Evolutionary conservation across 164 flowering plant species (phyloP).

Genomic region (Malania oleifera): DNA sequence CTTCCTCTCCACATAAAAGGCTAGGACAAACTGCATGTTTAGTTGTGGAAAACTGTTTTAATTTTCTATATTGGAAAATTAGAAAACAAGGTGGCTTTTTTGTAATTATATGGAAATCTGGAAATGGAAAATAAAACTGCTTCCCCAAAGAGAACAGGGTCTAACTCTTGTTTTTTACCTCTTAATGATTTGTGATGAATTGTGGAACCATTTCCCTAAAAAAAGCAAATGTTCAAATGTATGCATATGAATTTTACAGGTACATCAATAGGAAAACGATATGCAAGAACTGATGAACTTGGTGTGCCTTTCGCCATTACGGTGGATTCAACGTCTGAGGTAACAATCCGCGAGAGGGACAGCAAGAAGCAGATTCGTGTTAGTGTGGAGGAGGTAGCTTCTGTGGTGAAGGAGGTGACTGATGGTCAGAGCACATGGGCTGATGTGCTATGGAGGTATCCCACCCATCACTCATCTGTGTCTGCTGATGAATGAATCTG

Average conservation of each 20-base stretch:
- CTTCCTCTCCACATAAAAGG: too few relatives aligned
- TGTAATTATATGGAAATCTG: too few relatives aligned
- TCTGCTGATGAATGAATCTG: constrained; percentile 31
- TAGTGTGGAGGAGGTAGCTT: constrained; percentile 63
- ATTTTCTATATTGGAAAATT: too few relatives aligned
- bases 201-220: too few relatives aligned
- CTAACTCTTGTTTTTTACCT: too few relatives aligned
- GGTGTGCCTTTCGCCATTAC: constrained; percentile 95
- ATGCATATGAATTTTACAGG: constrained; percentile 33
- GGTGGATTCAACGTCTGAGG: constrained; percentile 63
- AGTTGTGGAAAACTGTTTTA: too few relatives aligned
- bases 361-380: constrained; percentile 90
- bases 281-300: constrained; percentile 96
- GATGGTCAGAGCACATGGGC: constrained; percentile 83
- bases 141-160: too few relatives aligned
- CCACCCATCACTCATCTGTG: constrained; percentile 44
- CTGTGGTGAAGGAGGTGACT: constrained; percentile 73
- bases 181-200: too few relatives aligned
- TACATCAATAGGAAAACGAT: constrained; percentile 91
- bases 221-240: too few relatives aligned
- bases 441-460: constrained; percentile 57
- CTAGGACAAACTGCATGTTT: too few relatives aligned
- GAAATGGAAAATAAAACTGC: too few relatives aligned
- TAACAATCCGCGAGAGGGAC: constrained; percentile 90
- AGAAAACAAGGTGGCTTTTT: too few relatives aligned